A percentile compares a stretch with the other conserved stretches of the same genome.
Evolutionary conservation across 2,329 filamentous ascomycete genomes (phyloP).

Genomic region (Penicillium glabrum): DNA sequence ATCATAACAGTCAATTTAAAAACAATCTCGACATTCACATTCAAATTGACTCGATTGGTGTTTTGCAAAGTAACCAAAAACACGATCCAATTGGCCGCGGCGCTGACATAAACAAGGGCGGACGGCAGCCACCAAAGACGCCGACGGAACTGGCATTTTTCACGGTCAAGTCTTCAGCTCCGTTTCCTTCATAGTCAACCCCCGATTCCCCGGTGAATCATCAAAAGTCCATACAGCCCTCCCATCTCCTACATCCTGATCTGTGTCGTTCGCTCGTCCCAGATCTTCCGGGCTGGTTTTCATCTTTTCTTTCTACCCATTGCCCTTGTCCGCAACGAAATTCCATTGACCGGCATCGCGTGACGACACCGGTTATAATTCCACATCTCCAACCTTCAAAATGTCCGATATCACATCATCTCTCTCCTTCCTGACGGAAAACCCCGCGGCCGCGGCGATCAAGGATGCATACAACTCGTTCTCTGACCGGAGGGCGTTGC

Average conservation of each 20-base stretch:
- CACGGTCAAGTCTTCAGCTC: slow-evolving; percentile 25
- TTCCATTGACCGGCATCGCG: slow-evolving; percentile 24
- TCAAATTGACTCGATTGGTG: not conserved
- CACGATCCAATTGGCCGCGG: not conserved
- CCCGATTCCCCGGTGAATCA: slow-evolving; percentile 25
- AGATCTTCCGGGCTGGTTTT: slow-evolving; percentile 31
- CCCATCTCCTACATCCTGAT: slow-evolving; percentile 6
- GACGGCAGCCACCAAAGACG: slow-evolving; percentile 30
- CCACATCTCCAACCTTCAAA: slow-evolving; percentile 18
- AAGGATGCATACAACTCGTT: slow-evolving; percentile 79
- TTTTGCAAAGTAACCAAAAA: not conserved
- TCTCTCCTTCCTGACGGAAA: slow-evolving; percentile 69
- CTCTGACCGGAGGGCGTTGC: slow-evolving; percentile 78
- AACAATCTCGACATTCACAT: not conserved
- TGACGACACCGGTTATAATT: slow-evolving; percentile 24
- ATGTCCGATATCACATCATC: slow-evolving; percentile 49
- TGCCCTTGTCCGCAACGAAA: slow-evolving; percentile 24
- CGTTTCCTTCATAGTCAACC: slow-evolving; percentile 16
- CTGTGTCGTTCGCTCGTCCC: slow-evolving; percentile 23
- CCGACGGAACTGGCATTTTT: slow-evolving; percentile 36
- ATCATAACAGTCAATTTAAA: not conserved
- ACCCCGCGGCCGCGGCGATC: slow-evolving; percentile 68
- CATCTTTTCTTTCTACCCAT: slow-evolving; percentile 20
- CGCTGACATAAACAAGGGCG: slow-evolving; percentile 24
- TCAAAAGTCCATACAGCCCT: slow-evolving; percentile 15